A percentile compares a stretch with the other conserved stretches of the same genome.
These are phyloP conservation scores for Hanseniaspora hatyaiensis DNA, from an alignment of 805 yeast genomes.

Conservation along the genomic window DNA sequence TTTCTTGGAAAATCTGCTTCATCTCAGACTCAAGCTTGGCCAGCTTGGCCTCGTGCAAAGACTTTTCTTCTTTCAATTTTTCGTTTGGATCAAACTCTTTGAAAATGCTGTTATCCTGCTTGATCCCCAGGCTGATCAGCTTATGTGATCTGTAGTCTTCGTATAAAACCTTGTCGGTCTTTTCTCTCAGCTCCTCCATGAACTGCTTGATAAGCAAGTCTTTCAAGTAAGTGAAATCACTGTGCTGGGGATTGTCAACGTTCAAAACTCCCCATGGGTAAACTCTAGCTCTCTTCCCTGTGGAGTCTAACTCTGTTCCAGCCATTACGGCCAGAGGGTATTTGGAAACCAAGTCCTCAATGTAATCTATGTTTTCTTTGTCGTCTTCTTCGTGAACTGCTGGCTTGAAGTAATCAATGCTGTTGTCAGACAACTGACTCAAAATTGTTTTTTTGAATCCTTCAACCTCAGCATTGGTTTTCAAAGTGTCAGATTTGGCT, in stretches of 20 bases:
- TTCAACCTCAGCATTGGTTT: slow-evolving; percentile 66
- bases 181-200: slow-evolving; percentile 86
- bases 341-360: slow-evolving; percentile 52
- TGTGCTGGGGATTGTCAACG: slow-evolving; percentile 86
- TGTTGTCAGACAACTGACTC: slow-evolving; percentile 64
- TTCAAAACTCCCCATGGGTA: slow-evolving; percentile 98
- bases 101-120: slow-evolving; percentile 87
- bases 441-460: slow-evolving; percentile 66
- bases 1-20: slow-evolving; percentile 92
- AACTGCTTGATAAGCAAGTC: slow-evolving; percentile 80
- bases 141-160: slow-evolving; percentile 84
- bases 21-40: slow-evolving; percentile 91
- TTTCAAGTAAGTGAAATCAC: slow-evolving; percentile 81
- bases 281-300: slow-evolving; percentile 83
- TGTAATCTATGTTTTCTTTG: slow-evolving; percentile 61
- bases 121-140: slow-evolving; percentile 68
- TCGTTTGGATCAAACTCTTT: slow-evolving; percentile 85
- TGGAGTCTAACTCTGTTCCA: slow-evolving; percentile 55
- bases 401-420: slow-evolving; percentile 68
- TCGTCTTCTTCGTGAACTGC: slow-evolving; percentile 65
- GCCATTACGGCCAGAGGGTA: slow-evolving; percentile 94
- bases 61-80: slow-evolving; percentile 87
- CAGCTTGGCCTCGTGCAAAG: slow-evolving; percentile 83
- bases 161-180: slow-evolving; percentile 62
- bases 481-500: slow-evolving; percentile 83